These are phyloP conservation scores for Fomitopsis palustris DNA, from an alignment of 1,284 basidiomycete species.

Conservation along the genomic window DNA sequence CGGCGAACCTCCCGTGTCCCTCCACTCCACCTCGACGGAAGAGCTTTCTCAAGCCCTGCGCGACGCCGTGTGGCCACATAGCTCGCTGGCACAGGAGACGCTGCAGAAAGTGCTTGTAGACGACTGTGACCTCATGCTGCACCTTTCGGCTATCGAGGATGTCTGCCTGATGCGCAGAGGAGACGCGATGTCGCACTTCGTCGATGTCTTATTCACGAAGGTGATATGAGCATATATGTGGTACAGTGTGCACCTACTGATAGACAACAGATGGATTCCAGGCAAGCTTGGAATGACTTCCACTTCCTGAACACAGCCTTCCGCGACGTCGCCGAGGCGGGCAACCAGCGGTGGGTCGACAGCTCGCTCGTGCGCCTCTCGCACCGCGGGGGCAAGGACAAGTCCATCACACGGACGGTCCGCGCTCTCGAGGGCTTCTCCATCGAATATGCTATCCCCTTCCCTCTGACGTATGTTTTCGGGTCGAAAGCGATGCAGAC, in stretches of 20 bases:
- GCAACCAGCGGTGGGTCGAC: conserved; percentile 57
- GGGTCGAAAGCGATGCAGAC: conserved; percentile 52
- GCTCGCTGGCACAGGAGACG: conserved; percentile 49
- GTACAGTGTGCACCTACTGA: neutral
- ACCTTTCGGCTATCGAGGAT: conserved; percentile 71
- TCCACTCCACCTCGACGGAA: conserved; percentile 44
- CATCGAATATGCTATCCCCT: conserved; percentile 77
- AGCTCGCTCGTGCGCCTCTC: conserved; percentile 72
- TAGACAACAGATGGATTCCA: conserved; percentile 58
- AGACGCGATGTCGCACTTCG: conserved; percentile 70
- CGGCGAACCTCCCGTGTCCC: neutral
- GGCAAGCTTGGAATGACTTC: conserved; percentile 76
- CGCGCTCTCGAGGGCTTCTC: conserved; percentile 62
- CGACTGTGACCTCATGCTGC: conserved; percentile 68
- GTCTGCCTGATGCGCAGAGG: conserved; percentile 72
- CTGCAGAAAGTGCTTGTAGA: conserved; percentile 61
- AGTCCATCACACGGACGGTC: conserved; percentile 45
- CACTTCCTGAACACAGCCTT: conserved; percentile 82
- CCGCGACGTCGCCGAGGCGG: conserved; percentile 57
- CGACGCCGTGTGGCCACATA: conserved; percentile 60
- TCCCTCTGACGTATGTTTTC: conserved; percentile 80
- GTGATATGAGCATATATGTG: conserved; percentile 33
- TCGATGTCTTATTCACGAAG: conserved; percentile 68
- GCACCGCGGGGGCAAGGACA: conserved; percentile 47
- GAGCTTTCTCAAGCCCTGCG: conserved; percentile 59